Base-by-base conservation (phyloP, 768 basidiomycete genomes). In the Mycena latifolia region DNA sequence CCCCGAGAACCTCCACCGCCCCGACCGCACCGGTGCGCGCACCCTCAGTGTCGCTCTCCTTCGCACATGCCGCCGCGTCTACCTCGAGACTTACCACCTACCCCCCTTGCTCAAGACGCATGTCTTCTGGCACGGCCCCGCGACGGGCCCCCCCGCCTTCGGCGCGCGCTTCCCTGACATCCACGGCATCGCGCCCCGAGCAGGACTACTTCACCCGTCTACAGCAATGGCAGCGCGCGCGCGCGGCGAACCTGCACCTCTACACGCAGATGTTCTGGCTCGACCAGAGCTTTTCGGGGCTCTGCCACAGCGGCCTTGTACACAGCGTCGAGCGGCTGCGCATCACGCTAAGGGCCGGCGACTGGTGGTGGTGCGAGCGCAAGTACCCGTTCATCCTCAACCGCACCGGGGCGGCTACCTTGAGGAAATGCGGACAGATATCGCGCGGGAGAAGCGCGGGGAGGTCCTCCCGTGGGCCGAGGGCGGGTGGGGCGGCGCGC, bases 241-340 rank as follows among this genome's bases (percentile, higher is more conserved):
- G 39, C 29, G 55, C 55, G 14, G 47, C 11, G 12, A 55, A 56
- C 24, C 9, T 63, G 12, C 3, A 51, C 12, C 55, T 63, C 8
- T 63, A 55, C 55, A 63, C 62, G 37, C 62, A 63, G 55, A 63
- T 63, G 62, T 56, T 24, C 55, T 63, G 62, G 62, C 54, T 56
- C 37, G 62, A 56, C 35, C 12, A 45, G 46, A 50, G 46, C 27
- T 63, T 63, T 18, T 11, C 31, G 35, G 28, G 2, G 53, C 24
- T 63, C 5, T 48, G 46, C 10, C 17, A 17, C 35, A 50, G 54
- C 46, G 54, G 47, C 9, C 33, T 55, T 25, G 12, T 63, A 11
- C 61, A 45, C 3, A 4, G 20, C 37, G n/a, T 63, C 39, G 54
- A 63, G 48, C 54, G 55, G 20, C 62, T 63, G n/a, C 50, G 39